Conservation (phyloP, 2,329 filamentous ascomycete species). For the Lecanoromycetidae sp. region DNA sequence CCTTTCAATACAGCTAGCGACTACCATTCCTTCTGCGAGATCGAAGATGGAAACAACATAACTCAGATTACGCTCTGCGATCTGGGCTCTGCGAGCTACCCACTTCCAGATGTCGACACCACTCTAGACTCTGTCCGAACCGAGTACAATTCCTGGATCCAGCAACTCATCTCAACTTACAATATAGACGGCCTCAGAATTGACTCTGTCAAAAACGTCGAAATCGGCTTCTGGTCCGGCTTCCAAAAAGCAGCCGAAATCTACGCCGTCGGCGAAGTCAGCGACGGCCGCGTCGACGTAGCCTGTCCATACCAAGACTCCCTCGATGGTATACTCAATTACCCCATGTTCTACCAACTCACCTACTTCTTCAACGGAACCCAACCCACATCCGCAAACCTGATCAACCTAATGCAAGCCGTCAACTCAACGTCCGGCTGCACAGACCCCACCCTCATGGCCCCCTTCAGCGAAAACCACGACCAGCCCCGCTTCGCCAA, state of each 20-base stretch:
- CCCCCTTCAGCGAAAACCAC: constrained; percentile 48
- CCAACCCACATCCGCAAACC: constrained; percentile 29
- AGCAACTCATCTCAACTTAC: constrained; percentile 46
- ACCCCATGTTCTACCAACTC: constrained; percentile 37
- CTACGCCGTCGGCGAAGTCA: constrained; percentile 50
- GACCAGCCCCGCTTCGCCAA: constrained; percentile 44
- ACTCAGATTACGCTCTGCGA: constrained; percentile 41
- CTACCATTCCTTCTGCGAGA: constrained; percentile 48
- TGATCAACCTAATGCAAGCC: constrained; percentile 20
- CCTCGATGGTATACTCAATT: constrained; percentile 42
- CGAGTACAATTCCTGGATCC: constrained; percentile 49
- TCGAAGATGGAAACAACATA: constrained; percentile 25
- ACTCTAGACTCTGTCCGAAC: constrained; percentile 36
- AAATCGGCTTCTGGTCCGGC: constrained; percentile 44
- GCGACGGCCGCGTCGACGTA: constrained; percentile 41
- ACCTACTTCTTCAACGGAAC: constrained; percentile 28
- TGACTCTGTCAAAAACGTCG: constrained; percentile 42
- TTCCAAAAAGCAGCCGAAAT: constrained; percentile 46
- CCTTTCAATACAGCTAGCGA: constrained; percentile 46
- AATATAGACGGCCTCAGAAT: constrained; percentile 45
- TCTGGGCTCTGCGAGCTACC: constrained; percentile 42
- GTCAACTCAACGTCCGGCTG: no score
- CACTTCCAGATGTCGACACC: constrained; percentile 52
- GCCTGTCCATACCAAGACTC: constrained; percentile 41
- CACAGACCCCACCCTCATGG: constrained; percentile 35